Conservation (phyloP, 2,329 filamentous ascomycete species). For the Verticillium dahliae region DNA sequence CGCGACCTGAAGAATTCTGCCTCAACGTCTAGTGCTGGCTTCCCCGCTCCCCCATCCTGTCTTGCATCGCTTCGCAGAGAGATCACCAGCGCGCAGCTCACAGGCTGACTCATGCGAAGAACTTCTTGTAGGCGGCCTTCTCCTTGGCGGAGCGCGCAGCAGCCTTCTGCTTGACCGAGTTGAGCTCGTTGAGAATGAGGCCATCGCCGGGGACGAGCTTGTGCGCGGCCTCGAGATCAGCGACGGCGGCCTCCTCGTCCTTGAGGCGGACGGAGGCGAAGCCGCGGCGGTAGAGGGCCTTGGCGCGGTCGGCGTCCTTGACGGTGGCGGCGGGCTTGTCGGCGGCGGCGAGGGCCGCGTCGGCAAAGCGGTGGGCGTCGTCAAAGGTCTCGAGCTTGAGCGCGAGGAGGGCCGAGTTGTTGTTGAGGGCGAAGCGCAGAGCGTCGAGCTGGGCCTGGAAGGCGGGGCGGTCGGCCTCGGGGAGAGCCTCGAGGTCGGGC, state of each 20-base stretch:
- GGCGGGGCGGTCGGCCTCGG: slow-evolving; percentile 57
- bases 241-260: slow-evolving; percentile 76
- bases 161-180: slow-evolving; percentile 69
- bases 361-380: slow-evolving; percentile 64
- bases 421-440: slow-evolving; percentile 80
- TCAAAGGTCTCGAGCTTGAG: slow-evolving; percentile 70
- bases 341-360: slow-evolving; percentile 61
- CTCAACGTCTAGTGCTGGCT: no score
- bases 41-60: no score
- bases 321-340: slow-evolving; percentile 60
- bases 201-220: slow-evolving; percentile 69
- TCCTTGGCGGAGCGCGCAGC: slow-evolving; percentile 75
- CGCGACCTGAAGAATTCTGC: background rate
- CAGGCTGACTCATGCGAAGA: slow-evolving; percentile 53
- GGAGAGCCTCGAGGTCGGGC: slow-evolving; percentile 65
- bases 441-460: slow-evolving; percentile 43
- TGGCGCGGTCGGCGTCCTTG: slow-evolving; percentile 74
- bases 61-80: no score
- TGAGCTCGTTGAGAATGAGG: slow-evolving; percentile 66
- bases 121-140: slow-evolving; percentile 85
- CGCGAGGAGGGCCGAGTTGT: slow-evolving; percentile 79
- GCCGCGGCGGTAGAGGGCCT: slow-evolving; percentile 76
- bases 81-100: no score
- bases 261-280: slow-evolving; percentile 69
- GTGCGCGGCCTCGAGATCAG: slow-evolving; percentile 69